A percentile compares a stretch with the other conserved stretches of the same genome.
These are phyloP conservation scores for Rhynchosporium secalis DNA, from an alignment of 2,329 filamentous ascomycete species.

Conservation along the genomic window DNA sequence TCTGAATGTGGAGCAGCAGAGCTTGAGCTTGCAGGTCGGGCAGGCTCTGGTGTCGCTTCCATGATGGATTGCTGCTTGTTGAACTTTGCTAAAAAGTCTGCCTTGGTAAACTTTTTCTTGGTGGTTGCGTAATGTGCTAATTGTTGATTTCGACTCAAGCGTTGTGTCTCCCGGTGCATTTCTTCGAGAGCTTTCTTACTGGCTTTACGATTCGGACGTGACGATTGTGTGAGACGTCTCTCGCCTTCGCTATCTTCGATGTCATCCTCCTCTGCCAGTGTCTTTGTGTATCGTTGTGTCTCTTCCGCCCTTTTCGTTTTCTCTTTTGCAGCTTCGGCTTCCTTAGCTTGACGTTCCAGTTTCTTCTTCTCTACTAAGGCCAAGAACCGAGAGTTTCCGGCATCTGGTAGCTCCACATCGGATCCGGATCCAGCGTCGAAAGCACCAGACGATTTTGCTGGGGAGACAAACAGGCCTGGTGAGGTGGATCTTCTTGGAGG, in stretches of 20 bases:
- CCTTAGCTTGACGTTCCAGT: slow-evolving; percentile 66
- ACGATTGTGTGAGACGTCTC: slow-evolving; percentile 66
- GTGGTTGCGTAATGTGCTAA: slow-evolving; percentile 86
- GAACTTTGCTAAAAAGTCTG: slow-evolving; percentile 80
- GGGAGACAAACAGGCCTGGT: slow-evolving; percentile 46
- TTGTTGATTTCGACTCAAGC: slow-evolving; percentile 86
- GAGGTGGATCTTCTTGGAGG: slow-evolving; percentile 31
- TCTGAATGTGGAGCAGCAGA: slow-evolving; percentile 49
- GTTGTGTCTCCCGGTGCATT: slow-evolving; percentile 92
- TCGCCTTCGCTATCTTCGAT: slow-evolving; percentile 61
- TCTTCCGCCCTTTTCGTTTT: slow-evolving; percentile 37
- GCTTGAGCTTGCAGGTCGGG: slow-evolving; percentile 55
- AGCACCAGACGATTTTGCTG: slow-evolving; percentile 36
- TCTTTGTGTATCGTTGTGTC: slow-evolving; percentile 48
- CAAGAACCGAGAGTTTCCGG: slow-evolving; percentile 62
- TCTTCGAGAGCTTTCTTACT: slow-evolving; percentile 94
- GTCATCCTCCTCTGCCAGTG: slow-evolving; percentile 57
- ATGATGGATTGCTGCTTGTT: slow-evolving; percentile 63
- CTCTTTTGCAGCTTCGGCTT: slow-evolving; percentile 57
- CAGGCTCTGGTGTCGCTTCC: slow-evolving; percentile 36
- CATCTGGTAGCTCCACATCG: slow-evolving; percentile 47
- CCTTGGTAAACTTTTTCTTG: slow-evolving; percentile 85
- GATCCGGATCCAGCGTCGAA: slow-evolving; percentile 33
- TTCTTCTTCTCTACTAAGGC: slow-evolving; percentile 74
- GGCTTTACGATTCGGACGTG: slow-evolving; percentile 75